A percentile compares a stretch with the other conserved stretches of the same genome.
Conservation (phyloP, 495 filamentous ascomycete genomes). For the Aspergillus coremiiformis region DNA sequence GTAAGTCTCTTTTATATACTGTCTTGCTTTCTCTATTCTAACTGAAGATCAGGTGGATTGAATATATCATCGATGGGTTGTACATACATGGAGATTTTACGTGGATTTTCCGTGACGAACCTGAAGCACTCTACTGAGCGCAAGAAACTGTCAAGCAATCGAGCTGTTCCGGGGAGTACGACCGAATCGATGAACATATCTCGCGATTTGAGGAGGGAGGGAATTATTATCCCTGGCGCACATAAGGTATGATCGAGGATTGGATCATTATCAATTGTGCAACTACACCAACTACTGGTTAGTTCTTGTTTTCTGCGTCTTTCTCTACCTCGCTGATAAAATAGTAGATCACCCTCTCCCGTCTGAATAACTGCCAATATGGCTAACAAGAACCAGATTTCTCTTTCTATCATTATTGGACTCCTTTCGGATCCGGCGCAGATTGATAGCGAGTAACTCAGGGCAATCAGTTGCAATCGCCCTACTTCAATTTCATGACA, state of each 20-base stretch:
- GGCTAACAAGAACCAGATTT: too few species aligned
- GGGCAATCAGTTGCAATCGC: too few species aligned
- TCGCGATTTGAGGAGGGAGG: slow-evolving; percentile 9
- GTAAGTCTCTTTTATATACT: slow-evolving; percentile 4
- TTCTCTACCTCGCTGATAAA: too few species aligned
- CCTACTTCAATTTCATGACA: too few species aligned
- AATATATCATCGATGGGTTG: slow-evolving; percentile 1
- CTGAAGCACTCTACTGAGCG: slow-evolving; percentile 2
- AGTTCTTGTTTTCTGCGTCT: not conserved
- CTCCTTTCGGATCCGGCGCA: too few species aligned
- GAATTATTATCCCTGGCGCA: slow-evolving; percentile 10
- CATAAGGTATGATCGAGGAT: slow-evolving; percentile 8
- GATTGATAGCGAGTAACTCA: too few species aligned
- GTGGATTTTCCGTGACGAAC: not conserved
- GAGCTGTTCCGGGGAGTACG: slow-evolving; percentile 14
- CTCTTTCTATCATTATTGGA: too few species aligned
- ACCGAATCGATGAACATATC: slow-evolving; percentile 11
- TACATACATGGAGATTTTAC: not conserved
- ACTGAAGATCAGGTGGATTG: slow-evolving; percentile 8
- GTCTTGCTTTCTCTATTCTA: slow-evolving; percentile 6
- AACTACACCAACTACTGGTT: not conserved
- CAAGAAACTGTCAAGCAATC: slow-evolving; percentile 14
- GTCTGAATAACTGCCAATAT: too few species aligned
- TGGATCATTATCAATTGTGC: slow-evolving; percentile 15
- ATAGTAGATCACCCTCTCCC: too few species aligned